These are phyloP conservation scores for Vigna angularis DNA, from an alignment of 306 rosid species.

Conservation along the genomic window DNA sequence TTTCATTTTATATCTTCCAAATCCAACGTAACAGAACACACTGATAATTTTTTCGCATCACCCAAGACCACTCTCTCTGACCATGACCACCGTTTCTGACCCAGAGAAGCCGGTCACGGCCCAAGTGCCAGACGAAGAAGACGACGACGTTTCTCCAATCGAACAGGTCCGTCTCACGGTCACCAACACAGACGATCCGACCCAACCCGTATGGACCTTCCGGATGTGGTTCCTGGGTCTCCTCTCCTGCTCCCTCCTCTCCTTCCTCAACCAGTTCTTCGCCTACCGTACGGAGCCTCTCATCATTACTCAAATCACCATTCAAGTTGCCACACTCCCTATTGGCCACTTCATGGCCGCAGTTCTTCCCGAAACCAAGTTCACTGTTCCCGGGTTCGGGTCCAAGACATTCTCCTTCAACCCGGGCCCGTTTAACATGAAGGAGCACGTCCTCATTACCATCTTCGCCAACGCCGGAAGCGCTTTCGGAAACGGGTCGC, in stretches of 20 bases:
- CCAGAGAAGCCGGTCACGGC: constrained; percentile 11
- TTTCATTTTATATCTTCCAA: too few species aligned
- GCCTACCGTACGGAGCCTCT: constrained; percentile 75
- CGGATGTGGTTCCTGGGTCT: constrained; percentile 86
- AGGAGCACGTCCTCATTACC: constrained; percentile 82
- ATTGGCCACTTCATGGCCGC: constrained; percentile 75
- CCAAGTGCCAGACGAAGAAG: neutral
- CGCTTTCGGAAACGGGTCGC: constrained; percentile 70
- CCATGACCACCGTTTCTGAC: constrained; percentile 15
- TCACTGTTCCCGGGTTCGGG: constrained; percentile 58
- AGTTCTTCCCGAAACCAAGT: constrained; percentile 52
- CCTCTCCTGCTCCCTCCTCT: constrained; percentile 61
- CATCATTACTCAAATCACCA: constrained; percentile 64
- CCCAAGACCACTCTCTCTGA: neutral
- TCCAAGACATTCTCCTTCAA: constrained; percentile 48
- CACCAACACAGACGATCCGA: constrained; percentile 64
- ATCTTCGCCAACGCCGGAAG: constrained; percentile 85
- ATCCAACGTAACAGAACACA: neutral
- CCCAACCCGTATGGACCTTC: constrained; percentile 84
- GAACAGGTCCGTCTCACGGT: constrained; percentile 80
- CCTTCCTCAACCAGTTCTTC: constrained; percentile 88
- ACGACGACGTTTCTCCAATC: constrained; percentile 66
- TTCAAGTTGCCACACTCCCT: constrained; percentile 74
- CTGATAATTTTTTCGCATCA: too few species aligned
- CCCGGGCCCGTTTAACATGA: constrained; percentile 87